Conservation (phyloP, 2,329 filamentous ascomycete species). For the Penicillium frequentans region DNA sequence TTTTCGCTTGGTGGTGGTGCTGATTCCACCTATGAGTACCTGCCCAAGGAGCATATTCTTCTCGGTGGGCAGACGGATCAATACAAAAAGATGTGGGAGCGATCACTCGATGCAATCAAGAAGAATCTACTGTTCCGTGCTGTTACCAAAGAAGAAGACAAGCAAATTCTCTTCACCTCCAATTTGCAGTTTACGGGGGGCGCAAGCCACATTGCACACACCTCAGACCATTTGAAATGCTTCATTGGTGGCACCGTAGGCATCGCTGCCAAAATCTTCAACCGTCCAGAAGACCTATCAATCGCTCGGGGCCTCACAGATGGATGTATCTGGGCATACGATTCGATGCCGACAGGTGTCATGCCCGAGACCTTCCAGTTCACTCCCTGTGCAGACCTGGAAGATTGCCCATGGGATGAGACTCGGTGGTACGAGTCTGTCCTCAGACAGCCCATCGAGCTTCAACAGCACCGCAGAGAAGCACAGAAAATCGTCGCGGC, state of each 20-base stretch:
- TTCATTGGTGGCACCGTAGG: conserved; percentile 64
- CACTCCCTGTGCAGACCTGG: conserved; percentile 47
- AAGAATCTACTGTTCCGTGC: conserved; percentile 46
- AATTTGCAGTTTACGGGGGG: conserved; percentile 23
- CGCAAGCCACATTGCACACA: conserved; percentile 22
- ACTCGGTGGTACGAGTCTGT: conserved; percentile 37
- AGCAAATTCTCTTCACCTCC: conserved; percentile 43
- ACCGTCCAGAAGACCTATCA: conserved; percentile 53
- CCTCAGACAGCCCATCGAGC: conserved; percentile 18
- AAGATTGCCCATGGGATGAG: conserved; percentile 56
- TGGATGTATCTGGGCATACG: conserved; percentile 63
- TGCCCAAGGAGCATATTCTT: conserved; percentile 51
- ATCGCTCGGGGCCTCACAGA: conserved; percentile 59
- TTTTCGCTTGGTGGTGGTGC: conserved; percentile 49
- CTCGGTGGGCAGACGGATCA: conserved; percentile 43
- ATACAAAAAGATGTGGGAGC: conserved; percentile 46
- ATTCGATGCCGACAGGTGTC: conserved; percentile 56
- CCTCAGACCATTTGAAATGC: conserved; percentile 60
- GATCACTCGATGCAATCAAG: conserved; percentile 40
- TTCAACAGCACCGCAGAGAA: conserved; percentile 15
- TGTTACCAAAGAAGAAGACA: conserved; percentile 41
- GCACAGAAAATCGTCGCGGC: conserved; percentile 21
- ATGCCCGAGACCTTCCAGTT: conserved; percentile 62
- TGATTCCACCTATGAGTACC: conserved; percentile 52
- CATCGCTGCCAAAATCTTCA: conserved; percentile 59